Evolutionary conservation across 2,329 filamentous ascomycete species (phyloP).

Genomic region (Fonsecaea monophora): DNA sequence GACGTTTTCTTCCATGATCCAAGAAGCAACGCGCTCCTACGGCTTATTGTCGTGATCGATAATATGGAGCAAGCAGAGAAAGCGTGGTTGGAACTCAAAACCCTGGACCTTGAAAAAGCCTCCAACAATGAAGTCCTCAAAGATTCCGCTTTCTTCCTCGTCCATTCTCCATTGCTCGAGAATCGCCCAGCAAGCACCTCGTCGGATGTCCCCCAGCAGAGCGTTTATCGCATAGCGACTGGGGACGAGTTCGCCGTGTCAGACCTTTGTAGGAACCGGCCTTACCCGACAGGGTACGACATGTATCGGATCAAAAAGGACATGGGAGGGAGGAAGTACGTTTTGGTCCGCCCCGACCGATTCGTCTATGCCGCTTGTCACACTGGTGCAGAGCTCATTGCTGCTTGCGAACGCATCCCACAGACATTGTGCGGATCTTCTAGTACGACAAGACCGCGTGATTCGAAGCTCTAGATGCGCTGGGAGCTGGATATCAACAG

Average conservation of each 20-base stretch:
- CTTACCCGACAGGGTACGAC: conserved; percentile 43
- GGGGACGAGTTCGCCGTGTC: conserved; percentile 43
- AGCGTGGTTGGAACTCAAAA: conserved; percentile 44
- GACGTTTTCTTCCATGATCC: conserved; percentile 42
- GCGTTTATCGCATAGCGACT: conserved; percentile 40
- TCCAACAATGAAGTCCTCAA: conserved; percentile 28
- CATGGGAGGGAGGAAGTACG: conserved; percentile 39
- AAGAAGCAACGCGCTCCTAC: conserved; percentile 19
- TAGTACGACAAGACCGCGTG: background rate
- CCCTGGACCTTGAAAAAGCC: conserved; percentile 21
- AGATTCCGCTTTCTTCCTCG: conserved; percentile 26
- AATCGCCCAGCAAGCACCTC: background rate
- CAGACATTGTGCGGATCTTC: conserved; percentile 12
- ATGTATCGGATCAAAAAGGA: conserved; percentile 38
- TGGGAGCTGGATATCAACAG: background rate
- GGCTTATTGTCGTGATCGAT: conserved; percentile 26
- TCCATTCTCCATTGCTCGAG: conserved; percentile 10
- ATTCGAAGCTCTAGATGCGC: background rate
- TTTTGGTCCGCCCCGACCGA: conserved; percentile 45
- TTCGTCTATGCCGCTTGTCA: conserved; percentile 46
- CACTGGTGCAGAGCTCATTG: conserved; percentile 37
- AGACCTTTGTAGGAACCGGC: conserved; percentile 41
- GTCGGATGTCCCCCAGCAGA: background rate
- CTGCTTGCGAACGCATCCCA: conserved; percentile 15
- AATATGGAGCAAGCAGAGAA: conserved; percentile 32